phyloP scores from a whole-genome alignment of 345 rosid species.

The Populus deltoides region DNA sequence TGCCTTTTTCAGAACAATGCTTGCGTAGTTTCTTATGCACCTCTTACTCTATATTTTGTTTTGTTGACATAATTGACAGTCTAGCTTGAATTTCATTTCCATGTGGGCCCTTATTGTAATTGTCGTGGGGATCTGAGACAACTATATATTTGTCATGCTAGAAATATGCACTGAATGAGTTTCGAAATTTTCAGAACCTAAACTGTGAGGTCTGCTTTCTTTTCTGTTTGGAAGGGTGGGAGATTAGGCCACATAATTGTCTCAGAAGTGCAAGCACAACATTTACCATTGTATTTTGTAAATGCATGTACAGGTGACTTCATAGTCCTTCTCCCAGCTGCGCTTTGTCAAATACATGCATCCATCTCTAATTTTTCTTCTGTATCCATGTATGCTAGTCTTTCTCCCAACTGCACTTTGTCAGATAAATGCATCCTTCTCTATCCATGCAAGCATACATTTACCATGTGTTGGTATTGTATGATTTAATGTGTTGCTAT shows the following conservation, averaged over 20 bases:
- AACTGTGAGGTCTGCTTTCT: background rate
- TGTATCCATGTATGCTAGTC: background rate
- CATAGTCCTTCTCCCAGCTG: background rate
- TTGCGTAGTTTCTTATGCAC: background rate
- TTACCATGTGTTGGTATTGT: background rate
- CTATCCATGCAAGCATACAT: background rate
- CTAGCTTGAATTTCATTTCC: background rate
- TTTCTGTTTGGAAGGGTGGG: background rate
- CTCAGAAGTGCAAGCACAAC: background rate
- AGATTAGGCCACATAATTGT: background rate
- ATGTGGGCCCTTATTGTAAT: background rate
- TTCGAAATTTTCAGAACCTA: background rate
- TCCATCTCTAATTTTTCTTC: background rate
- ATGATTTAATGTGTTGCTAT: background rate
- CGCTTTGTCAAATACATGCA: background rate
- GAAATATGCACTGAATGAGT: background rate
- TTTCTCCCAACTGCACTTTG: background rate
- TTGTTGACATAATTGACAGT: background rate
- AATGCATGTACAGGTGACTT: background rate
- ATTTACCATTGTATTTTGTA: background rate
- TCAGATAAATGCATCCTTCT: background rate
- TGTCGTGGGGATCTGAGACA: background rate
- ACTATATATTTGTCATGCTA: background rate
- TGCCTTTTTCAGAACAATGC: background rate
- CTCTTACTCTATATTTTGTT: background rate